Base-by-base conservation (phyloP, 306 rosid species). In the Trichosanthes truncata region DNA sequence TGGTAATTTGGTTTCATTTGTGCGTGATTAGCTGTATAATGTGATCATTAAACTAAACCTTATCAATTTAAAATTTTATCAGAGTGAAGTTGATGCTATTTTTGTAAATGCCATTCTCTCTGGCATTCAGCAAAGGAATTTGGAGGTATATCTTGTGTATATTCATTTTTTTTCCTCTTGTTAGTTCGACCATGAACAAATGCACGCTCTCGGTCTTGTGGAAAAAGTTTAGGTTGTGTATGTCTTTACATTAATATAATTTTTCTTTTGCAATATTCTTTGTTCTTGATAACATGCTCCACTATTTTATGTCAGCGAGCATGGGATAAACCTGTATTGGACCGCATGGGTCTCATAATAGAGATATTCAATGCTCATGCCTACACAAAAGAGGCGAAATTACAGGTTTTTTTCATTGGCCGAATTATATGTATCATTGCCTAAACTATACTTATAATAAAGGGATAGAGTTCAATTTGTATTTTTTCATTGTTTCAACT, bases 281-380 rank as follows among this genome's bases (percentile, higher is more conserved):
- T 74, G 43, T 73, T 74, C 36, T 72, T 45, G 52, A 73, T 17
- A 26, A 51, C 2, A 15, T 49, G 38, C 38, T 49, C 43, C n/a
- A 4, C 17, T 74, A 74, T 74, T 72, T 25, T 52, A 68, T 87
- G 71, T 77, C 88, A 95, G 97, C 67, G 89, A 61, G 84, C 87
- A 55, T 90, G 90, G 97, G 82, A 81, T 2, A 90, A 84, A 80
- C 97, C 97, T 33, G 99, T 95, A 13, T 71, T 95, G 78, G 99
- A 95, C 68, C 97, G 97, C 21, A 88, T 93, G 52, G 94, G 97
- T 31, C 97, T 95, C 81, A 95, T 95, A 78, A 95, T 93, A 46
- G 99, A 93, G 94, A 95, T 95, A 78, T 95, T 95, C 84, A 92
- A 91, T 87, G 96, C 93, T 65, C 99, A 91, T 87, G 97, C 98